These are phyloP conservation scores for Saururus chinensis DNA, from an alignment of 164 flowering plant species.

Conservation along the genomic window DNA sequence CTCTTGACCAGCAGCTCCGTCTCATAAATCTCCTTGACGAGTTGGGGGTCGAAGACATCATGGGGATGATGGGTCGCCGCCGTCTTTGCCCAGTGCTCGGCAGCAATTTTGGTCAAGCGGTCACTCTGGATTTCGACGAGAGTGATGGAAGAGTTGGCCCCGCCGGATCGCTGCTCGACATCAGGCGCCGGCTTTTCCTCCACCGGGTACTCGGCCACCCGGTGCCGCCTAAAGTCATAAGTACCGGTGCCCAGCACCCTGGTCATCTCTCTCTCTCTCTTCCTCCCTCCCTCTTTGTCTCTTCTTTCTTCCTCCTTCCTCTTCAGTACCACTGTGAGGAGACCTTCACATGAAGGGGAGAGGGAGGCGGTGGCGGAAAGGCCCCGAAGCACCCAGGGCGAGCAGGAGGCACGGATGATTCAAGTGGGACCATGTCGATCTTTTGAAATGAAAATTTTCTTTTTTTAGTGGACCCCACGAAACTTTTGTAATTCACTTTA, in stretches of 20 bases:
- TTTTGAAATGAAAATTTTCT: too few species aligned
- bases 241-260: conserved; percentile 76
- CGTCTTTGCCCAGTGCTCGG: conserved; percentile 53
- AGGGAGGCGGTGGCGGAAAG: too few species aligned
- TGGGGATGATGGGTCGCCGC: conserved; percentile 15
- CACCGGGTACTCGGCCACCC: conserved; percentile 86
- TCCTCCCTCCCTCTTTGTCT: too few species aligned
- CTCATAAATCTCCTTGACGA: conserved; percentile 75
- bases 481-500: too few species aligned
- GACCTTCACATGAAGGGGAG: too few species aligned
- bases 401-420: too few species aligned
- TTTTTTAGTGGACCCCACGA: too few species aligned
- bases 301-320: too few species aligned
- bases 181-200: conserved; percentile 16
- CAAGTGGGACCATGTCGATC: too few species aligned
- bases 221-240: conserved; percentile 81
- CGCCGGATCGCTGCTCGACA: conserved; percentile 26
- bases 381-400: too few species aligned
- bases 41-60: conserved; percentile 36
- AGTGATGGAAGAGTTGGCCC: conserved; percentile 29
- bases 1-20: conserved; percentile 57
- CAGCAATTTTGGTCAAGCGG: conserved; percentile 70
- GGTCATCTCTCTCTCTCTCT: conserved; percentile 29
- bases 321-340: too few species aligned
- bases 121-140: conserved; percentile 69